Conservation (phyloP, 805 yeast genomes). For the Candida nemodendra region DNA sequence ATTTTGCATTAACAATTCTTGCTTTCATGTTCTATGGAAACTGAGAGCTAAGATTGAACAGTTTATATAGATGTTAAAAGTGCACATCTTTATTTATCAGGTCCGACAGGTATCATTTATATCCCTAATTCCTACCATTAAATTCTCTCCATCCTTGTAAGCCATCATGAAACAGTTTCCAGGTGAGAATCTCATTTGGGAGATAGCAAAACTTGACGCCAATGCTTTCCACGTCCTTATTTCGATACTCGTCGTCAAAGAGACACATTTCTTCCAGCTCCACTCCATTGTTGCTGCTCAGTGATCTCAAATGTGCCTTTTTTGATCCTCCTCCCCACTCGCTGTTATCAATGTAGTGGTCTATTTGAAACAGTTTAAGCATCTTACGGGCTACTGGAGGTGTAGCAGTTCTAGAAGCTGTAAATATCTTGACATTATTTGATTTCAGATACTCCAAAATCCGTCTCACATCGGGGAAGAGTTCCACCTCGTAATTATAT, state of each 20-base stretch:
- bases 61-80: too few relatives aligned
- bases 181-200: conserved; percentile 53
- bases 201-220: conserved; percentile 73
- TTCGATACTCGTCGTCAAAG: conserved; percentile 80
- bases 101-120: too few relatives aligned
- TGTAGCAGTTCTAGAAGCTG: conserved; percentile 78
- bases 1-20: too few relatives aligned
- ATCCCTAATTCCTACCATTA: conserved; percentile 2
- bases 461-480: conserved; percentile 67
- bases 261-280: conserved; percentile 49
- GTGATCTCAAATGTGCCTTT: conserved; percentile 50
- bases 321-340: conserved; percentile 73
- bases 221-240: conserved; percentile 67
- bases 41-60: too few relatives aligned
- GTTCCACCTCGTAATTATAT: conserved; percentile 51
- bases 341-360: conserved; percentile 50
- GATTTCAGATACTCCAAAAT: conserved; percentile 54
- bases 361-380: conserved; percentile 51
- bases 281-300: conserved; percentile 47
- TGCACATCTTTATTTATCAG: too few relatives aligned
- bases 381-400: conserved; percentile 74
- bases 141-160: conserved; percentile 34
- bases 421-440: conserved; percentile 50
- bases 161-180: conserved; percentile 50
- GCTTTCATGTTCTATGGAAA: too few relatives aligned